A percentile compares a stretch with the other conserved stretches of the same genome.
Conservation (phyloP, 192 early-diverging fungal genomes). For the Backusella sp. region DNA sequence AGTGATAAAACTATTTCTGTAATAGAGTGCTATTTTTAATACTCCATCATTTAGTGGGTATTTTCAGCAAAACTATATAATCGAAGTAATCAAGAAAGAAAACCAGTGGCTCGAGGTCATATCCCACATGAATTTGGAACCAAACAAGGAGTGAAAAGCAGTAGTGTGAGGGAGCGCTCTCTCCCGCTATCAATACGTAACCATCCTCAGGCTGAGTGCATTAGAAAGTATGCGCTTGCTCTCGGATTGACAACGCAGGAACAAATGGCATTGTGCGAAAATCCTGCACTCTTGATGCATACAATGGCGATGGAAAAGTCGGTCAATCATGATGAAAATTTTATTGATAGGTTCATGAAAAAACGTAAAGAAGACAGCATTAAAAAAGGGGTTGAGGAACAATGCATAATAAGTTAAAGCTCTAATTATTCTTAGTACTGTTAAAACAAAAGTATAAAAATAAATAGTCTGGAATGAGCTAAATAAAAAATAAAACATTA, state of each 20-base stretch:
- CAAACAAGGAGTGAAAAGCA: not conserved
- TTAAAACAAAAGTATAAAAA: not conserved
- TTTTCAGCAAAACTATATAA: conserved; percentile 32
- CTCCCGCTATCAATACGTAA: conserved; percentile 3
- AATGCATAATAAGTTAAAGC: conserved; percentile 5
- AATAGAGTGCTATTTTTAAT: conserved; percentile 2
- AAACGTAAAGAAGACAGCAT: not conserved
- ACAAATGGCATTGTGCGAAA: conserved; percentile 15
- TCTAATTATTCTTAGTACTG: not conserved
- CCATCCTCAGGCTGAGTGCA: conserved; percentile 19
- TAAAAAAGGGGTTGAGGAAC: not conserved
- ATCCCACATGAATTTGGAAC: not conserved
- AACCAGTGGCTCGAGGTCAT: not conserved
- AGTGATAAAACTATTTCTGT: not conserved
- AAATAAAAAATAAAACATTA: not conserved
- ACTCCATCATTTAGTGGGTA: conserved; percentile 19
- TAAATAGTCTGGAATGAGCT: not conserved
- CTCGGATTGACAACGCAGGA: conserved; percentile 24
- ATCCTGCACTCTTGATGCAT: conserved; percentile 21
- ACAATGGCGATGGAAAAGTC: conserved; percentile 12
- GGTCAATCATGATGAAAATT: not conserved
- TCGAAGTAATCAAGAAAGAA: not conserved
- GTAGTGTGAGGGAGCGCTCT: not conserved
- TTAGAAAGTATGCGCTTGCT: conserved; percentile 15
- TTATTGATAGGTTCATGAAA: not conserved